Base-by-base conservation (phyloP, 768 basidiomycete species). In the Agaricus subrufescens region DNA sequence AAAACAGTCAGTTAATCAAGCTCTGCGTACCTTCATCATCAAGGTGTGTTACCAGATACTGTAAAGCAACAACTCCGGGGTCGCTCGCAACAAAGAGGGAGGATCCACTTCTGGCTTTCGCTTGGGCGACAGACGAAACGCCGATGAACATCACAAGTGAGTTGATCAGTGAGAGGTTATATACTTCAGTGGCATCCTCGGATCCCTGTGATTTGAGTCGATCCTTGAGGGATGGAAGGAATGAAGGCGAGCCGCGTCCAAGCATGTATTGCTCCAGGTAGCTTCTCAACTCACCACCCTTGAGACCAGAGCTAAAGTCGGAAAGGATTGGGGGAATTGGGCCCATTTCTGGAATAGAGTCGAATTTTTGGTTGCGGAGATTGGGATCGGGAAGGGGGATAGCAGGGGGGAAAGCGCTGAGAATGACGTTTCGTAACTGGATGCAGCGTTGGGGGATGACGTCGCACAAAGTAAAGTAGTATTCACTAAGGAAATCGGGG, bases 401-500 rank as follows among this genome's bases (percentile, higher is more conserved):
- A 54, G 82, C 76, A 26, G 87, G 80, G 48, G 97, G 96, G 80
- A 95, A 98, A 29, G 97, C 96, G 68, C 91, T 90, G 60, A 98
- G 86, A 59, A 99, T 85, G 73, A 99, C 86, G 75, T 99, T 99
- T 63, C 94, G 89, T 52, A 98, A 82, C 71, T 99, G 97, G 57
- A 96, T 86, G 80, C 95, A 98, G 60, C 89, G 84, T 27, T 87
- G 78, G 46, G 97, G 97, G 59, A 99, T 91, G 58, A 83, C 88
- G 61, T 98, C 96, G 66, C 94, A 93, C 31, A 99, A 84, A 43
- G 92, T 88, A 74, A 96, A 95, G 72, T 98, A 96, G 69, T 95
- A 94, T 74, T 95, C 94, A 69, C 88, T 92, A 59, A 98, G 79
- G 78, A 98, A 98, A 59, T 98, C 97, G 50, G 97, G 97, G 79